Evolutionary conservation across 225 moss, liverwort and hornwort genomes (phyloP).

Genomic region (Sphagnum tenellum): DNA sequence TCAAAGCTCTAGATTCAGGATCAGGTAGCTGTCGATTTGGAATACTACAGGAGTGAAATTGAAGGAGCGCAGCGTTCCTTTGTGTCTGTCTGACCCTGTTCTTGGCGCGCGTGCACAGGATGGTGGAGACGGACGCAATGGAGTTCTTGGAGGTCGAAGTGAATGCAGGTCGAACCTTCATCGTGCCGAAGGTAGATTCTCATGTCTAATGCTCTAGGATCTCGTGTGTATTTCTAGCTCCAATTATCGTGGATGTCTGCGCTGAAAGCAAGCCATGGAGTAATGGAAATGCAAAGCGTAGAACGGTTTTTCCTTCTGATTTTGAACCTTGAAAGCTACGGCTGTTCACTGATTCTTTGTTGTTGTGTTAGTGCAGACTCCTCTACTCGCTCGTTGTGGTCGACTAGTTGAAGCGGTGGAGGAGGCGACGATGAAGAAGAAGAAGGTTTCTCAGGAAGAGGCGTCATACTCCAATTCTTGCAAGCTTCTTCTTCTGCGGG

Average conservation of each 20-base stretch:
- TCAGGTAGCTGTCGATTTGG: not conserved
- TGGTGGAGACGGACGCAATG: constrained; percentile 31
- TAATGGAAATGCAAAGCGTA: no score
- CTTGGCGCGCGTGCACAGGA: constrained; percentile 2
- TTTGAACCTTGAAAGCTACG: no score
- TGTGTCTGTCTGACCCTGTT: not conserved
- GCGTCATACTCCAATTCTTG: constrained; percentile 15
- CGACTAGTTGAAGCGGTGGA: constrained; percentile 44
- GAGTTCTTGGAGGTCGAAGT: constrained; percentile 69
- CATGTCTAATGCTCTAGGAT: no score
- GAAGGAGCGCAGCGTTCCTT: no score
- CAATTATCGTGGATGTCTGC: no score
- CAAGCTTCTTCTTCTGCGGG: constrained; percentile 53
- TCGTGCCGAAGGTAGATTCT: constrained; percentile 45
- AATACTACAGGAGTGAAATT: no score
- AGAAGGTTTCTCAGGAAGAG: constrained; percentile 12
- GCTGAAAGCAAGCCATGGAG: no score
- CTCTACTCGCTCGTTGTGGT: constrained; percentile 51
- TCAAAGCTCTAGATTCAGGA: no score
- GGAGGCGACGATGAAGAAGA: constrained; percentile 6
- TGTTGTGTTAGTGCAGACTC: constrained; percentile 24
- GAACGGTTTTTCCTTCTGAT: no score
- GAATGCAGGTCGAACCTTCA: constrained; percentile 58
- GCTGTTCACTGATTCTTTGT: no score
- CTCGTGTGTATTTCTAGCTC: no score